Conservation (phyloP, 2,329 filamentous ascomycete genomes). For the Venturiaceae sp. region DNA sequence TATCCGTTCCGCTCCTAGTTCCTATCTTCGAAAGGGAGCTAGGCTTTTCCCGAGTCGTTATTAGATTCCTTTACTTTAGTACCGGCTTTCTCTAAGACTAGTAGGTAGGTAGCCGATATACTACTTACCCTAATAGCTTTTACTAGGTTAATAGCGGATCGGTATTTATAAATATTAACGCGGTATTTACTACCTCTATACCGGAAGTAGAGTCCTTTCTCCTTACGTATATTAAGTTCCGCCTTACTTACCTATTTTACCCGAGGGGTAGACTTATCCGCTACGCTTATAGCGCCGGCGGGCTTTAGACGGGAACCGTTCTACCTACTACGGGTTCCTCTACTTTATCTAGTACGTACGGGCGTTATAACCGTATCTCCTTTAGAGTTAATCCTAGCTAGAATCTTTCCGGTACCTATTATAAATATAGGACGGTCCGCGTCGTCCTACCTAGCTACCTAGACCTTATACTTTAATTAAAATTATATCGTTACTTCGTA, state of each 20-base stretch:
- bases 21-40: neutral
- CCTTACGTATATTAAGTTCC: neutral
- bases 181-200: neutral
- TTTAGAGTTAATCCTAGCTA: neutral
- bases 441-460: neutral
- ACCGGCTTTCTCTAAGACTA: neutral
- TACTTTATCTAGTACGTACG: neutral
- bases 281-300: too few species aligned
- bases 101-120: neutral
- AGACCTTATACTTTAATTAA: neutral
- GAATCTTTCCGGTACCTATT: neutral
- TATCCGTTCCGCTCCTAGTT: neutral
- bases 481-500: neutral
- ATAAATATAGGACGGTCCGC: neutral
- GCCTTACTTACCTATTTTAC: neutral
- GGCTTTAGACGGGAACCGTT: neutral
- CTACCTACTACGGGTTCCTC: neutral
- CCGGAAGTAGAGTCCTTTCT: too few species aligned
- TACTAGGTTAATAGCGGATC: neutral
- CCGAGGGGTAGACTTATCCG: neutral
- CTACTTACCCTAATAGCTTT: neutral
- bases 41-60: neutral
- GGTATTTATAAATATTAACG: neutral
- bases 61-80: neutral
- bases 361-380: neutral